phyloP scores from a whole-genome alignment of 495 filamentous ascomycete genomes.

The Staphylotrichum tortipilum region DNA sequence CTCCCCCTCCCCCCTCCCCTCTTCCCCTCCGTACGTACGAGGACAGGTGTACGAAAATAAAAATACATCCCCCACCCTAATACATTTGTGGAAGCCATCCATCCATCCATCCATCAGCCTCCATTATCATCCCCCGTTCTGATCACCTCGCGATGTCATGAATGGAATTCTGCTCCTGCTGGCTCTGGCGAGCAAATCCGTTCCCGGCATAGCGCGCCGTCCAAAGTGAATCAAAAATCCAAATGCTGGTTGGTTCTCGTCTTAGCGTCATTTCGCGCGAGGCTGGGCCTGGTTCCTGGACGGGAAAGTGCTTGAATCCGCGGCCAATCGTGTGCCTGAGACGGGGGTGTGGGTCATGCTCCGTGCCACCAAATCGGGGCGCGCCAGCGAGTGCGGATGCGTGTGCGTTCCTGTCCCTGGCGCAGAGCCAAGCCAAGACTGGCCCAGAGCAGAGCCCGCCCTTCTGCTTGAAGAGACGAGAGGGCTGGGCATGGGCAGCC shows the following conservation, averaged over 20 bases:
- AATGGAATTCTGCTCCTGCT: too few species aligned
- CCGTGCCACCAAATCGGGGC: slow-evolving; percentile 18
- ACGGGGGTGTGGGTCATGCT: slow-evolving; percentile 8
- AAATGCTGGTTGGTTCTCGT: slow-evolving; percentile 11
- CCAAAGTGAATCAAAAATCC: background rate
- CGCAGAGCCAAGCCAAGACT: too few species aligned
- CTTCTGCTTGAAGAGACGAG: too few species aligned
- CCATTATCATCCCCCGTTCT: too few species aligned
- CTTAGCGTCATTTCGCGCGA: slow-evolving; percentile 21
- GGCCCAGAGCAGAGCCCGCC: too few species aligned
- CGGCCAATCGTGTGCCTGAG: slow-evolving; percentile 9
- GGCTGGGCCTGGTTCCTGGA: slow-evolving; percentile 18
- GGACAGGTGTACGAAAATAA: too few species aligned
- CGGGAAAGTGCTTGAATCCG: slow-evolving; percentile 6
- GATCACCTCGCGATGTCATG: background rate
- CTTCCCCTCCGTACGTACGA: too few species aligned
- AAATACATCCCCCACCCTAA: too few species aligned
- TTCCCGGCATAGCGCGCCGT: too few species aligned
- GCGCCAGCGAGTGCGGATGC: slow-evolving; percentile 1
- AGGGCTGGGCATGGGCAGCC: too few species aligned
- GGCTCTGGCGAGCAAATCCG: too few species aligned
- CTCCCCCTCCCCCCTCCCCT: too few species aligned
- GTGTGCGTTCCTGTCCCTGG: slow-evolving; percentile 27
- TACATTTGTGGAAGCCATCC: background rate
- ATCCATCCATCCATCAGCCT: background rate